These are phyloP conservation scores for Mucor velutinosus DNA, from an alignment of 371 early-diverging fungal species.

Conservation along the genomic window DNA sequence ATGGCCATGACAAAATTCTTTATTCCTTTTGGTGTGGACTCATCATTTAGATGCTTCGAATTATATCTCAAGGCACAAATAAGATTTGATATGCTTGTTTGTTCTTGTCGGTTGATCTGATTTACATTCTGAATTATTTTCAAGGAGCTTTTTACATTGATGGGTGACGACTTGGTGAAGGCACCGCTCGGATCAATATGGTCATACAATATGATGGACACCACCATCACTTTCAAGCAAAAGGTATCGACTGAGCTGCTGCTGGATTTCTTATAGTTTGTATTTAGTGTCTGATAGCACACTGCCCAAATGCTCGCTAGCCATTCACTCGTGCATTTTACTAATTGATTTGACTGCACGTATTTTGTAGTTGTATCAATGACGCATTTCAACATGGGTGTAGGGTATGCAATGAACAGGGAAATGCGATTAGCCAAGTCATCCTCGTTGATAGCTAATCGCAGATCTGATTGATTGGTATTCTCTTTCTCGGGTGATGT, in stretches of 20 bases:
- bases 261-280: conserved; percentile 49
- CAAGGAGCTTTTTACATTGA: conserved; percentile 77
- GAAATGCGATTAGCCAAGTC: conserved; percentile 92
- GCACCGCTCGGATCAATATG: conserved; percentile 84
- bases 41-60: conserved; percentile 82
- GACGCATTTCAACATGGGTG: conserved; percentile 89
- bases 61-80: conserved; percentile 80
- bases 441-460: conserved; percentile 73
- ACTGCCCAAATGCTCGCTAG: conserved; percentile 69
- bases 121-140: conserved; percentile 69
- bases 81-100: conserved; percentile 62
- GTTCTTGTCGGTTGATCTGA: conserved; percentile 29
- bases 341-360: conserved; percentile 47
- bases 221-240: conserved; percentile 86
- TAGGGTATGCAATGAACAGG: conserved; percentile 93
- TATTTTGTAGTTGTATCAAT: conserved; percentile 75
- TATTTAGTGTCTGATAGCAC: conserved; percentile 66
- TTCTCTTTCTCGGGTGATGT: conserved; percentile 7
- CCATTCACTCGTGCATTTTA: conserved; percentile 61
- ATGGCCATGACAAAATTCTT: conserved; percentile 60
- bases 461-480: conserved; percentile 35
- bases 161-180: conserved; percentile 73
- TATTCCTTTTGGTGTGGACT: conserved; percentile 76
- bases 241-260: conserved; percentile 24
- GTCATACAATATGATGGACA: conserved; percentile 89